phyloP scores from a whole-genome alignment of 805 yeast species.

The Barnettozyma californica region DNA sequence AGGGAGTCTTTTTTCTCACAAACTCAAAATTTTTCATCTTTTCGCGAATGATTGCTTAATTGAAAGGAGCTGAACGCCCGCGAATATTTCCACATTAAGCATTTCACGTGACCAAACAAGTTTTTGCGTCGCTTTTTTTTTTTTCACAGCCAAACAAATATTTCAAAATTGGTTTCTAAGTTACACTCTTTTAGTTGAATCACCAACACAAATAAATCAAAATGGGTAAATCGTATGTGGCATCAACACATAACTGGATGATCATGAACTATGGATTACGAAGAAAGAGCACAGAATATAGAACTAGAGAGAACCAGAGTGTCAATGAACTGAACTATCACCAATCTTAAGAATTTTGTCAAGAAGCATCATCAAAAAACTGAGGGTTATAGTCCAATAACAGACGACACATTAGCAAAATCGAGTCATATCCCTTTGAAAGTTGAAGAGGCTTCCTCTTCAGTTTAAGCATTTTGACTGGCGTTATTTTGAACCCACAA shows the following conservation, averaged over 20 bases:
- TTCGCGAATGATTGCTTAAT: background rate
- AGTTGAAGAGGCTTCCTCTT: background rate
- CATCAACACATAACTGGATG: background rate
- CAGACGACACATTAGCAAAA: too few relatives aligned
- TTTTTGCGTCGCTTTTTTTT: slow-evolving; percentile 8
- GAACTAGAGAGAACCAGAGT: background rate
- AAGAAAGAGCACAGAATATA: background rate
- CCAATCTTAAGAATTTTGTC: too few relatives aligned
- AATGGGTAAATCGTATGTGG: slow-evolving; percentile 28
- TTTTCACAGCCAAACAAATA: slow-evolving; percentile 5
- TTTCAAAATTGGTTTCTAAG: background rate
- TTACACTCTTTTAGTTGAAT: slow-evolving; percentile 5
- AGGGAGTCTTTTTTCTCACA: too few relatives aligned
- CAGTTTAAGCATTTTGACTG: too few relatives aligned
- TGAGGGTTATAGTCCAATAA: background rate
- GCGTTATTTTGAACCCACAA: too few relatives aligned
- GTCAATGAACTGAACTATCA: background rate
- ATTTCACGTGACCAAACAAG: slow-evolving; percentile 12
- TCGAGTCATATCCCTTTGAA: too few relatives aligned
- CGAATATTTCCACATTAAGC: slow-evolving; percentile 2
- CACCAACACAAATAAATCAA: slow-evolving; percentile 14
- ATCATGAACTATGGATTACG: background rate
- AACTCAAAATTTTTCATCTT: background rate
- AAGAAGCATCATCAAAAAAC: background rate
- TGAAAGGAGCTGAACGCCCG: background rate